Conservation (phyloP, 176 grass and related monocot genomes). For the Themeda triandra region DNA sequence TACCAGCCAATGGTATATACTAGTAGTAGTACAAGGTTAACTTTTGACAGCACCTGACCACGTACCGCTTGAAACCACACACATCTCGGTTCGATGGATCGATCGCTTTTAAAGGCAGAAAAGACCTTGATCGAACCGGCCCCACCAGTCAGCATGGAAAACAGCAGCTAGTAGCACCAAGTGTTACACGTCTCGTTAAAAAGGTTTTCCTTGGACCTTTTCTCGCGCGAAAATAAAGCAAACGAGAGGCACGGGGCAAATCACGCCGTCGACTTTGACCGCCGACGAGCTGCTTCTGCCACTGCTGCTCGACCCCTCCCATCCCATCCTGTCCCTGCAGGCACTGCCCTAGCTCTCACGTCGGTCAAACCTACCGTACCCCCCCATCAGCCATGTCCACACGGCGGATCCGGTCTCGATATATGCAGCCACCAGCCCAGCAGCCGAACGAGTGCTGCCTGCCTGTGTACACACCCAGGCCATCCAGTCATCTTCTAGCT, state of each 20-base stretch:
- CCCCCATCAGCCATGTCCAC: conserved; percentile 23
- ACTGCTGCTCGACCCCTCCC: neutral
- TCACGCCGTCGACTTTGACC: conserved; percentile 53
- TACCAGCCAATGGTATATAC: too few species aligned
- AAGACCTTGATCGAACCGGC: neutral
- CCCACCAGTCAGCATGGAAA: neutral
- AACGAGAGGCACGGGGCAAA: conserved; percentile 1
- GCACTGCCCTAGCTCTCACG: neutral
- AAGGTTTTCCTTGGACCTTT: conserved; percentile 7
- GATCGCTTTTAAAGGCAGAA: neutral
- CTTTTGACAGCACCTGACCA: neutral
- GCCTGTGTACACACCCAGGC: neutral
- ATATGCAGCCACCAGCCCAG: neutral
- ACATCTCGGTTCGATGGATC: neutral
- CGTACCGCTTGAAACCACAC: neutral
- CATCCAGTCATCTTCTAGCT: neutral
- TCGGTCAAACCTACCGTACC: conserved; percentile 14
- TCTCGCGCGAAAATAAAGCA: neutral
- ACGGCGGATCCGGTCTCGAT: neutral
- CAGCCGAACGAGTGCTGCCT: neutral
- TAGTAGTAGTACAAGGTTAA: neutral
- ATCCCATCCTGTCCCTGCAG: neutral
- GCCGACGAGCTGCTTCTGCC: neutral
- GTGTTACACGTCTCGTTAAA: neutral
- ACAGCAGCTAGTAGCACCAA: neutral